These are phyloP conservation scores for Rhodotorula sp. DNA, from an alignment of 1,284 basidiomycete species.

Conservation along the genomic window DNA sequence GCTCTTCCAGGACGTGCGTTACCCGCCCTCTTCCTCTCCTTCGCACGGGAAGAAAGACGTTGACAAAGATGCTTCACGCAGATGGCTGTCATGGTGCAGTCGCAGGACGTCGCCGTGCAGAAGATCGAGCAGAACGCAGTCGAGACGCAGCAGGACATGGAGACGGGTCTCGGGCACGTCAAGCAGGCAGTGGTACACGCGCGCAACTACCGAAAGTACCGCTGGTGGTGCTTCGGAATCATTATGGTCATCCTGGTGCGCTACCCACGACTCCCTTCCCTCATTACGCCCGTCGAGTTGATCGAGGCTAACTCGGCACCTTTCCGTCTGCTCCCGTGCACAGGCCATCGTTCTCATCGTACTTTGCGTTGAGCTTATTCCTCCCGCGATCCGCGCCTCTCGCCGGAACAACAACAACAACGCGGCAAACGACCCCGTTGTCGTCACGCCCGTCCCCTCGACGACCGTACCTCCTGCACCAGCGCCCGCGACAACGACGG, in stretches of 20 bases:
- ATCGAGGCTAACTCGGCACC: not conserved
- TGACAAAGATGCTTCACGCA: constrained; percentile 47
- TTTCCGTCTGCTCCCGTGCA: no score
- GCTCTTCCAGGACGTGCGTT: constrained; percentile 70
- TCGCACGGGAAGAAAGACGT: no score
- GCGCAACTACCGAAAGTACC: constrained; percentile 67
- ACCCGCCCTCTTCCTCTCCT: not conserved
- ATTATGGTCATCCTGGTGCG: constrained; percentile 38
- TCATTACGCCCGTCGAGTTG: not conserved
- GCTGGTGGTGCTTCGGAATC: constrained; percentile 62
- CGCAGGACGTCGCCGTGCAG: constrained; percentile 73
- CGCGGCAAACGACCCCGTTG: no score
- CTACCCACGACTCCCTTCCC: no score
- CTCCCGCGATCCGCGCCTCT: not conserved
- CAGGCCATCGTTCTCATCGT: constrained; percentile 18
- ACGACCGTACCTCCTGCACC: not conserved
- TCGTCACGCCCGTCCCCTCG: not conserved
- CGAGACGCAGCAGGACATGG: constrained; percentile 66
- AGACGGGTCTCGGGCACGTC: constrained; percentile 55
- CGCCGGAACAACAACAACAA: not conserved
- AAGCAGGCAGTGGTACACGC: constrained; percentile 48
- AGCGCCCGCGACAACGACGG: not conserved
- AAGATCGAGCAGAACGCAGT: constrained; percentile 65
- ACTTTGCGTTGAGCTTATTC: constrained; percentile 9
- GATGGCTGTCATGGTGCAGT: constrained; percentile 77